These are phyloP conservation scores for Rhodotorula sp. DNA, from an alignment of 1,284 basidiomycete species.

Conservation along the genomic window DNA sequence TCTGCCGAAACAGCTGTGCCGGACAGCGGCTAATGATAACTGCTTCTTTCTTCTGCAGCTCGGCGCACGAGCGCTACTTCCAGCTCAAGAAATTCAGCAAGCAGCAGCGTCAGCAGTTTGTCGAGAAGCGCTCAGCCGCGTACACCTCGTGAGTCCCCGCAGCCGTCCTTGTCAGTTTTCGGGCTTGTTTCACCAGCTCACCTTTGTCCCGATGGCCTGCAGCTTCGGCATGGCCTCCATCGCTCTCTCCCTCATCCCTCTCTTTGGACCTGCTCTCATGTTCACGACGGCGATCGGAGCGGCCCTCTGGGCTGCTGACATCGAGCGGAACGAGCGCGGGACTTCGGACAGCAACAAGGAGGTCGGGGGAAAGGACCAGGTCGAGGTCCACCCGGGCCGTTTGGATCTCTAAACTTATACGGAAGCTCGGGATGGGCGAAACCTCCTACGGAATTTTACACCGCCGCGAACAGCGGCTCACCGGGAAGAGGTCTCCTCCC, in stretches of 20 bases:
- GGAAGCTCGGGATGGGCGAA: too few species aligned
- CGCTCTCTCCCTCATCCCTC: constrained; percentile 62
- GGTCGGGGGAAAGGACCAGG: background rate
- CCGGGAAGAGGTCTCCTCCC: too few species aligned
- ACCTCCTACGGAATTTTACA: too few species aligned
- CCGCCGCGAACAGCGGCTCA: too few species aligned
- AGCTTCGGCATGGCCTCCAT: constrained; percentile 58
- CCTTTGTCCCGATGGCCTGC: background rate
- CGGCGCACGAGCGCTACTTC: constrained; percentile 66
- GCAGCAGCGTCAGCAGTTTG: constrained; percentile 49
- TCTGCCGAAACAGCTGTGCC: background rate
- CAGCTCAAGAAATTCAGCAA: constrained; percentile 60
- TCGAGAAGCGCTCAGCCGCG: constrained; percentile 54
- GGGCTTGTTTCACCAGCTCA: background rate
- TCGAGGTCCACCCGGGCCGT: constrained; percentile 11
- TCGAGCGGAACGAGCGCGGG: constrained; percentile 52
- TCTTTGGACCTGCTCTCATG: constrained; percentile 56
- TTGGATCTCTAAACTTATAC: background rate
- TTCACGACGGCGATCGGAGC: constrained; percentile 65
- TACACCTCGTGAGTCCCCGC: constrained; percentile 58
- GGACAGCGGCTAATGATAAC: background rate
- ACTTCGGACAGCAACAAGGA: background rate
- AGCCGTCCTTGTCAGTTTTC: constrained; percentile 45
- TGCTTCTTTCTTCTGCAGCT: constrained; percentile 52
- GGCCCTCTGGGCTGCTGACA: constrained; percentile 66